Percentiles rank a stretch among this genome's conserved stretches.
These are phyloP conservation scores for Inonotus hispidus DNA, from an alignment of 1,284 basidiomycete species.

Conservation along the genomic window DNA sequence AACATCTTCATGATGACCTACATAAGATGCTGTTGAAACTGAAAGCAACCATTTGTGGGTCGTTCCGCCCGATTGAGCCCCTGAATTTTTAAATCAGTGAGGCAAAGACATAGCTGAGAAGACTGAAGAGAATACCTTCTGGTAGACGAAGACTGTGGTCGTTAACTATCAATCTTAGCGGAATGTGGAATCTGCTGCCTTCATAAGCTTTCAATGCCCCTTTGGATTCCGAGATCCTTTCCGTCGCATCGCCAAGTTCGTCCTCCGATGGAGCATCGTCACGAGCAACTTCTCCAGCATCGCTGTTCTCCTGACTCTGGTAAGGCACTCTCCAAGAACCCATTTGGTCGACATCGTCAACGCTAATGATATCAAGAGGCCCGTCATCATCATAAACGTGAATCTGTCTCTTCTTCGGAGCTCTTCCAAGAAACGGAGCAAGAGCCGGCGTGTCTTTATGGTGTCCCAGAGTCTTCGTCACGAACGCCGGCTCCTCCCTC, in stretches of 20 bases:
- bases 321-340: slow-evolving; percentile 37
- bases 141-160: slow-evolving; percentile 62
- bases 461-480: slow-evolving; percentile 59
- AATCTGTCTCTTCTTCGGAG: slow-evolving; percentile 50
- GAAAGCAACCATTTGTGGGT: slow-evolving; percentile 70
- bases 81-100: slow-evolving; percentile 25
- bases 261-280: neutral
- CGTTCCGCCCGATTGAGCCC: slow-evolving; percentile 34
- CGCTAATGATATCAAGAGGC: slow-evolving; percentile 19
- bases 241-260: slow-evolving; percentile 10
- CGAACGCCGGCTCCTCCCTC: slow-evolving; percentile 30
- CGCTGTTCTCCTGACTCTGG: slow-evolving; percentile 33
- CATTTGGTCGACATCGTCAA: slow-evolving; percentile 17
- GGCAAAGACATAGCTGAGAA: slow-evolving; percentile 14
- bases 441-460: slow-evolving; percentile 67
- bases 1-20: slow-evolving; percentile 30
- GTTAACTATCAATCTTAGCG: slow-evolving; percentile 52
- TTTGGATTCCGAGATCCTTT: slow-evolving; percentile 2
- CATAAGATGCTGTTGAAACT: slow-evolving; percentile 66
- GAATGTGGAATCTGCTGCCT: slow-evolving; percentile 60
- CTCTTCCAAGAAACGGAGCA: slow-evolving; percentile 63
- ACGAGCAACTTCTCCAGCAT: slow-evolving; percentile 19
- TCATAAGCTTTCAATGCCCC: slow-evolving; percentile 19
- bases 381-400: slow-evolving; percentile 37
- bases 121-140: slow-evolving; percentile 37